Base-by-base conservation (phyloP, 108 stramenopile genomes). In the Cyclotella choctawhatcheeana region DNA sequence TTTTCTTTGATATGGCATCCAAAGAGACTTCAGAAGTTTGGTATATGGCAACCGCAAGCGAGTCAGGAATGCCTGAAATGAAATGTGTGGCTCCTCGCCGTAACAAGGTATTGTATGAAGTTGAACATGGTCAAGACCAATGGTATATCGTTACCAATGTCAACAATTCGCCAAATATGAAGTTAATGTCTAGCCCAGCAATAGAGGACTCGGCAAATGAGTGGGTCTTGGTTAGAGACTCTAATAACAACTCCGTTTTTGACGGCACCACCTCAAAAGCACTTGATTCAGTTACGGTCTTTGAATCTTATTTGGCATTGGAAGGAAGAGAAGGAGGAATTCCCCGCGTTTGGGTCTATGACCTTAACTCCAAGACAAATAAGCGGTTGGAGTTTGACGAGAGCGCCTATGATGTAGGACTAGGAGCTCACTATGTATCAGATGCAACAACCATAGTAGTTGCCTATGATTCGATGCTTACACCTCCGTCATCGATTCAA, bases 21-120 rank as follows among this genome's bases (percentile, higher is more conserved):
- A 88, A 81, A 73, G 95, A 96, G 69, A 96, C 97, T 1, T 78
- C 85, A 12, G 96, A 98, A 73, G 70, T 84, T 18, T 85, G 87
- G 76, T 93, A 68, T 69, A 53, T 92, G 3, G 72, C 82, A 14
- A 72, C 84, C 44, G 73, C 74, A 0, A 77, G 67, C 31, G 62
- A 64, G 40, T 34, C 29, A 3, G 40, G 16, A 44, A 30, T 24
- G 1, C 50, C 68, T 0, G 52, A 71, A 24, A 65, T 93, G 26
- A 48, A 81, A 64, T 93, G 90, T 72, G 78, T 96, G 44, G 88
- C 87, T 4, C 77, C 74, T 13, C 76, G 85, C 6, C 72, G 88
- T 12, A 66, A 67, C 18, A 92, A 88, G 64, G 86, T 87, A 12
- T 54, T 92, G 45, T 92, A 92, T 55, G 80, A 85, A 26, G 88